Percentiles rank a stretch among this genome's conserved stretches.
Conservation (phyloP, 108 stramenopile genomes). For the Cyclotella sp. region DNA sequence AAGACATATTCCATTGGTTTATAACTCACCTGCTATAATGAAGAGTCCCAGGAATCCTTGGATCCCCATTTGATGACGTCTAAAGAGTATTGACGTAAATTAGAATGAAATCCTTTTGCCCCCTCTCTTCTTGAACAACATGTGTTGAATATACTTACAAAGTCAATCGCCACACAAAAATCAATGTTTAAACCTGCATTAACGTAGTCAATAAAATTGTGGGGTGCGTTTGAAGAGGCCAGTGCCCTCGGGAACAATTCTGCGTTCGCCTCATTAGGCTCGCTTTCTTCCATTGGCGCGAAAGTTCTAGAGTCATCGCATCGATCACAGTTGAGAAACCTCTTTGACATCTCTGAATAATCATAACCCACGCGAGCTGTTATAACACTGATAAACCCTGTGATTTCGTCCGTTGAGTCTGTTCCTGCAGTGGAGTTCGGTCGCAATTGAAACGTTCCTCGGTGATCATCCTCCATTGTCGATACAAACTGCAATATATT, state of each 20-base stretch:
- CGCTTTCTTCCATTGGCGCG: not conserved
- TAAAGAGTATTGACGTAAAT: not conserved
- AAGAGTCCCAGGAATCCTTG: conserved; percentile 53
- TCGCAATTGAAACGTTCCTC: conserved; percentile 23
- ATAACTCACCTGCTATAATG: conserved; percentile 53
- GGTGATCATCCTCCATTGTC: not conserved
- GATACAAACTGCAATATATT: not conserved
- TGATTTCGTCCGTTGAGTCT: conserved; percentile 12
- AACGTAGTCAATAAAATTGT: conserved; percentile 42
- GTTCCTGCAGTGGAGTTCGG: not conserved
- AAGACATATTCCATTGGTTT: not conserved
- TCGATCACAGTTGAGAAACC: not conserved
- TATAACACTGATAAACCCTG: conserved; percentile 26
- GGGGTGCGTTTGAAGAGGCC: not conserved
- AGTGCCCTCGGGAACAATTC: not conserved
- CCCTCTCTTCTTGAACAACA: not conserved
- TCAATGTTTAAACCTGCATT: conserved; percentile 57
- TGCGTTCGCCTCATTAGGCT: not conserved
- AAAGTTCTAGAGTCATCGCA: conserved; percentile 7
- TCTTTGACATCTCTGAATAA: conserved; percentile 13
- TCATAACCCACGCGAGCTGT: conserved; percentile 27
- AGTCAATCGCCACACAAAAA: conserved; percentile 82
- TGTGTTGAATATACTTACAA: conserved; percentile 9
- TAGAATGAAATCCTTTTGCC: not conserved
- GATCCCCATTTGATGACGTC: conserved; percentile 64